These are phyloP conservation scores for Neurospora sp. DNA, from an alignment of 495 filamentous ascomycete species.

Conservation along the genomic window DNA sequence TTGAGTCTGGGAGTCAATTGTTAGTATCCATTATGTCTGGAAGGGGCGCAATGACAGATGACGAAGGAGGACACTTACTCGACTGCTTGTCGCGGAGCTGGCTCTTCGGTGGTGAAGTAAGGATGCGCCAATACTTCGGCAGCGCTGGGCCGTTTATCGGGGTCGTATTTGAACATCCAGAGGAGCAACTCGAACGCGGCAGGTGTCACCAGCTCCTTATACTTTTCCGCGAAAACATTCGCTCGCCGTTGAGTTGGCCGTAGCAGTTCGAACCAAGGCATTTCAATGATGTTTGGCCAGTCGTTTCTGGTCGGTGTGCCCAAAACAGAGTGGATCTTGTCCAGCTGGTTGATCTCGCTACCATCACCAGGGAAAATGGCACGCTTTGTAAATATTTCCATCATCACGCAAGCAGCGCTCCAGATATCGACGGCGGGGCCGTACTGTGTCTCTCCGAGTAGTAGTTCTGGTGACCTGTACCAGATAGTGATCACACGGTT, in stretches of 20 bases:
- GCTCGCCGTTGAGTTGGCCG: constrained; percentile 61
- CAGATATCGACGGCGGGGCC: constrained; percentile 94
- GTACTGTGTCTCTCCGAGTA: constrained; percentile 90
- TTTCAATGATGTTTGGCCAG: constrained; percentile 82
- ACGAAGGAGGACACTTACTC: constrained; percentile 51
- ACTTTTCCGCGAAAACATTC: constrained; percentile 77
- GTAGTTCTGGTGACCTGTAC: constrained; percentile 89
- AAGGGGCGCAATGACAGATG: neutral
- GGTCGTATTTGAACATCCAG: constrained; percentile 81
- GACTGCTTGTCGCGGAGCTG: constrained; percentile 62
- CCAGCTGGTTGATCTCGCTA: constrained; percentile 87
- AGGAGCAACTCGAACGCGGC: constrained; percentile 74
- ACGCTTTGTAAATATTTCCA: constrained; percentile 92
- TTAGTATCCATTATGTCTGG: constrained; percentile 9
- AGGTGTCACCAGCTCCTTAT: constrained; percentile 59
- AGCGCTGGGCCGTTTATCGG: constrained; percentile 71
- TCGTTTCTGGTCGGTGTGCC: constrained; percentile 76
- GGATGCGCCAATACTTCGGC: constrained; percentile 78
- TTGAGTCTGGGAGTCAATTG: constrained; percentile 47
- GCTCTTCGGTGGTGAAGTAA: constrained; percentile 82
- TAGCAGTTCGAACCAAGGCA: constrained; percentile 93
- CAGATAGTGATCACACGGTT: constrained; percentile 98
- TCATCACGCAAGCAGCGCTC: constrained; percentile 93
- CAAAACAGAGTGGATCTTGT: constrained; percentile 88
- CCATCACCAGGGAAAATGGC: constrained; percentile 95